These are phyloP conservation scores for Xerocomellus dryophilus DNA, from an alignment of 768 basidiomycete species.

Conservation along the genomic window DNA sequence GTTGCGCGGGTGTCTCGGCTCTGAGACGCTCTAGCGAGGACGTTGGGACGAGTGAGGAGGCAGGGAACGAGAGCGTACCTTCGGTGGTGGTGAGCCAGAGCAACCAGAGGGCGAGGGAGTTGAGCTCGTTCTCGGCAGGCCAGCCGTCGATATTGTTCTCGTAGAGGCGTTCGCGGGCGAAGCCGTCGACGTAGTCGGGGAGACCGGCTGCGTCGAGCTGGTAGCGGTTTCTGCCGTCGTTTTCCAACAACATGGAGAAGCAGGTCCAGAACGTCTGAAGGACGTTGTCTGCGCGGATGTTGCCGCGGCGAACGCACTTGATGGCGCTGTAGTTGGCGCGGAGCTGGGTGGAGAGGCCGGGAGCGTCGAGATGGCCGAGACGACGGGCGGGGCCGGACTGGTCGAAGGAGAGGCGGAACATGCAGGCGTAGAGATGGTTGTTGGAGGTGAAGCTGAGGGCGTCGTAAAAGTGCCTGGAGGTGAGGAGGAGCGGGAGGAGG, in stretches of 20 bases:
- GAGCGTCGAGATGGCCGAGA: constrained; percentile 40
- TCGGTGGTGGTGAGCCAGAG: constrained; percentile 58
- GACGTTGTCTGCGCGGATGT: constrained; percentile 34
- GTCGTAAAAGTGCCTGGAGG: constrained; percentile 40
- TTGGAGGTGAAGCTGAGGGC: constrained; percentile 29
- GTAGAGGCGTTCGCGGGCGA: constrained; percentile 47
- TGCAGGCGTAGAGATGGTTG: constrained; percentile 45
- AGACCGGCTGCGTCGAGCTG: constrained; percentile 56
- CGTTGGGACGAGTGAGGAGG: constrained; percentile 15
- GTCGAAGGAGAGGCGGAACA: constrained; percentile 62
- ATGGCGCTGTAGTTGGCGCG: constrained; percentile 36
- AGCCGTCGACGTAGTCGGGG: constrained; percentile 43
- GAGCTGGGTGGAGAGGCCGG: constrained; percentile 39
- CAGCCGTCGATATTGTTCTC: constrained; percentile 45
- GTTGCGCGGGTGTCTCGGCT: constrained; percentile 27
- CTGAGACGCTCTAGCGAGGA: constrained; percentile 28
- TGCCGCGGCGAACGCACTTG: constrained; percentile 28
- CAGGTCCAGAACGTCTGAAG: constrained; percentile 42
- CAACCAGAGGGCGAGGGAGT: constrained; percentile 58
- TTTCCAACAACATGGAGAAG: constrained; percentile 59
- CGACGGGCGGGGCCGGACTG: constrained; percentile 48
- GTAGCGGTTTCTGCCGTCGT: constrained; percentile 61
- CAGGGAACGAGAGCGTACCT: constrained; percentile 34
- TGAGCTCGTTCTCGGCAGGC: constrained; percentile 50
- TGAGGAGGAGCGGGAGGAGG: constrained; percentile 47